Evolutionary conservation across 352 stramenopile species (phyloP).

Genomic region (Peronospora tabacina): DNA sequence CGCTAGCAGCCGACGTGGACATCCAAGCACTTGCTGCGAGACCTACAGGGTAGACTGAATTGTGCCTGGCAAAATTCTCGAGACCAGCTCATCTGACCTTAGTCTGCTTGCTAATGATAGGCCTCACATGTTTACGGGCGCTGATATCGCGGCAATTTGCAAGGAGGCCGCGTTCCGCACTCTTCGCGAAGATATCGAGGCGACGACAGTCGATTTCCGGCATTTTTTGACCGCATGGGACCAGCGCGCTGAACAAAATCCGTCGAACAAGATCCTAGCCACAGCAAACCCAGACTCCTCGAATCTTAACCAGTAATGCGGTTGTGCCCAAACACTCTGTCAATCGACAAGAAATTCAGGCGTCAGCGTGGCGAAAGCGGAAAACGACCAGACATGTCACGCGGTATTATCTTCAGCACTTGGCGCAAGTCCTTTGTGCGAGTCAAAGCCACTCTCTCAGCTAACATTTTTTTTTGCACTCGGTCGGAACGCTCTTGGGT

Average conservation of each 20-base stretch:
- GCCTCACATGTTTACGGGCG: constrained; percentile 41
- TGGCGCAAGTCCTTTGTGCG: constrained; percentile 28
- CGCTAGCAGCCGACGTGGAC: constrained; percentile 48
- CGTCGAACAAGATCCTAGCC: constrained; percentile 11
- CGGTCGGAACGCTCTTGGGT: constrained; percentile 3
- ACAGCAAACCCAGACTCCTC: constrained; percentile 5
- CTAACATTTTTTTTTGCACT: constrained; percentile 16
- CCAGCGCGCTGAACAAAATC: constrained; percentile 18
- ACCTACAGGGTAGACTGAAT: constrained; percentile 29
- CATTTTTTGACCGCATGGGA: constrained; percentile 53
- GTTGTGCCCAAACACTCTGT: constrained; percentile 2
- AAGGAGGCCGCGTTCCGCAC: constrained; percentile 76
- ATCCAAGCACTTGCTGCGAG: constrained; percentile 34
- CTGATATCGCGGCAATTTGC: constrained; percentile 60
- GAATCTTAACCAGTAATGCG: constrained; percentile 4
- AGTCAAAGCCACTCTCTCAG: constrained; percentile 13
- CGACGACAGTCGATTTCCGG: constrained; percentile 20
- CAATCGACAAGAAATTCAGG: neutral
- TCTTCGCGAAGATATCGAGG: constrained; percentile 54
- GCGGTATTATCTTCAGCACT: constrained; percentile 26
- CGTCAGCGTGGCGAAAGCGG: constrained; percentile 19
- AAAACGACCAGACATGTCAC: constrained; percentile 10
- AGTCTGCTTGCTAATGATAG: constrained; percentile 14
- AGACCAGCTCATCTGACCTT: constrained; percentile 6
- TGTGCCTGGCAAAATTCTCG: constrained; percentile 1